phyloP scores from a whole-genome alignment of 768 basidiomycete species.

The Termitomyces sp. region DNA sequence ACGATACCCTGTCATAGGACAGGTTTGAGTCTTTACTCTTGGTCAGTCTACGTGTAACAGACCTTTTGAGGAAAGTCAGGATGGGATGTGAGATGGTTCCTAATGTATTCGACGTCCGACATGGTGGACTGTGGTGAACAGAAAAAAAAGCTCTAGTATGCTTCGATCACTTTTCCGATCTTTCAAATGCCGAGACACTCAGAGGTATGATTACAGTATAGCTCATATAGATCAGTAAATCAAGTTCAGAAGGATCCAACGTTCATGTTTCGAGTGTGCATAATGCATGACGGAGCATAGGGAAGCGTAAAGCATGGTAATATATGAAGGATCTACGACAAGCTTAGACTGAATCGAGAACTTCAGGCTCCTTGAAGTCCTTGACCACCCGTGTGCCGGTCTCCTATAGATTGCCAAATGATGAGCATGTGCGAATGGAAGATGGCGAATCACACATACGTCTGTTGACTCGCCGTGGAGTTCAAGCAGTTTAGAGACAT shows the following conservation, averaged over 20 bases:
- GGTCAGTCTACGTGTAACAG: slow-evolving; percentile 3
- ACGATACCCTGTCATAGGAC: slow-evolving; percentile 66
- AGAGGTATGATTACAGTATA: not conserved
- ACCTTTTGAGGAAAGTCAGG: slow-evolving; percentile 92
- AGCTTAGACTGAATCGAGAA: slow-evolving; percentile 85
- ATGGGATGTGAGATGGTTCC: slow-evolving; percentile 56
- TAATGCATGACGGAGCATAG: slow-evolving; percentile 22
- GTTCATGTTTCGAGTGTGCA: slow-evolving; percentile 13
- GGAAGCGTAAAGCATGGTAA: slow-evolving; percentile 34
- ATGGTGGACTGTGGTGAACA: slow-evolving; percentile 46
- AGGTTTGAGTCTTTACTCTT: not conserved
- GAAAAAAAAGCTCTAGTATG: not conserved
- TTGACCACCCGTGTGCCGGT: slow-evolving; percentile 91
- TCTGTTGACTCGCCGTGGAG: slow-evolving; percentile 95
- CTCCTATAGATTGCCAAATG: slow-evolving; percentile 52
- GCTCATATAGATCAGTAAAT: not conserved
- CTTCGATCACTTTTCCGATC: not conserved
- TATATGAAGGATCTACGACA: slow-evolving; percentile 26
- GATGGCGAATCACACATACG: slow-evolving; percentile 47
- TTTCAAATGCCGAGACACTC: not conserved
- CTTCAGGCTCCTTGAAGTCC: slow-evolving; percentile 98
- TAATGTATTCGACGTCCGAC: slow-evolving; percentile 67
- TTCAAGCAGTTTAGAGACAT: slow-evolving; percentile 92
- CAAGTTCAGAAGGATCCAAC: not conserved
- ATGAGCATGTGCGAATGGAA: slow-evolving; percentile 8